A percentile compares a stretch with the other conserved stretches of the same genome.
Evolutionary conservation across 352 stramenopile genomes (phyloP).

Genomic region (Phytophthora fragariaefolia): DNA sequence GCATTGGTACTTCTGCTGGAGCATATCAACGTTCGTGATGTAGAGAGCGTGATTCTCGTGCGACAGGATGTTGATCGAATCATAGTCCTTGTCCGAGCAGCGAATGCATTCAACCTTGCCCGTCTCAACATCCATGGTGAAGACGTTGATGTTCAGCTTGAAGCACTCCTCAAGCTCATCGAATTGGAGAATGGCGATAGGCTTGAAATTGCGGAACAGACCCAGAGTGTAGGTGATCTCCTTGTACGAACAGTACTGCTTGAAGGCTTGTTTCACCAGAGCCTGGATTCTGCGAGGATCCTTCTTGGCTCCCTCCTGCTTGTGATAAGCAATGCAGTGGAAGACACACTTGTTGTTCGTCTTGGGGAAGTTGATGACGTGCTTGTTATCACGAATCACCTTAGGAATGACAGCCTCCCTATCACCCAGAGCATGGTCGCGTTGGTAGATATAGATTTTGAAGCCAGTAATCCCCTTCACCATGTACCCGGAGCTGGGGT

Average conservation of each 20-base stretch:
- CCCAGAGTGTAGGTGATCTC: background rate
- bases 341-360: conserved; percentile 21
- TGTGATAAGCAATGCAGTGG: conserved; percentile 16
- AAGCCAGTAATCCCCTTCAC: background rate
- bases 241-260: conserved; percentile 13
- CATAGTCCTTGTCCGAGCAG: background rate
- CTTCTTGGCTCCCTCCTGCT: conserved; percentile 2
- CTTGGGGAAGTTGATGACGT: conserved; percentile 17
- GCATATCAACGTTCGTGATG: conserved; percentile 4
- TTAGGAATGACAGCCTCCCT: conserved; percentile 2
- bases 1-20: conserved; percentile 6
- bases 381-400: conserved; percentile 16
- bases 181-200: conserved; percentile 13
- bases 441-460: conserved; percentile 1
- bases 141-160: conserved; percentile 12
- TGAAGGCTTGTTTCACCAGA: conserved; percentile 14
- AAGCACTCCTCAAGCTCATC: conserved; percentile 17
- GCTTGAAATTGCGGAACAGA: conserved; percentile 7
- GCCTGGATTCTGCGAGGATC: conserved; percentile 13
- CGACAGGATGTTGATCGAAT: conserved; percentile 11
- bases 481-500: background rate
- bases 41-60: no score
- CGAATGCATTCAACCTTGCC: conserved; percentile 5
- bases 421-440: background rate
- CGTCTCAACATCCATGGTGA: conserved; percentile 3